phyloP scores from a whole-genome alignment of 2,329 filamentous ascomycete genomes.

The Trichoderma oligosporum region DNA sequence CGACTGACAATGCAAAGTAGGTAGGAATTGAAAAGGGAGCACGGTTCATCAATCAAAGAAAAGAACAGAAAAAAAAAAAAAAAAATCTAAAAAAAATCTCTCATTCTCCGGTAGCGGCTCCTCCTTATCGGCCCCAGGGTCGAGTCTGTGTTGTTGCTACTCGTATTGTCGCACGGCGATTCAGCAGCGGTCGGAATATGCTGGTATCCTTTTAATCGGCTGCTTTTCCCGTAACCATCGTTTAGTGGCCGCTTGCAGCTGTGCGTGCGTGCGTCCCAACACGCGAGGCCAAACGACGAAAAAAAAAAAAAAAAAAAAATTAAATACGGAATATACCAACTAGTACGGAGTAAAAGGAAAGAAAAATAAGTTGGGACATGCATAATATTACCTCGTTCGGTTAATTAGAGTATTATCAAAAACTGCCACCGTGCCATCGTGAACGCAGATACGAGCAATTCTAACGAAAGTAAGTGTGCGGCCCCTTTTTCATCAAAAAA shows the following conservation, averaged over 20 bases:
- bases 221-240: constrained; percentile 10
- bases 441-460: constrained; percentile 9
- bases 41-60: constrained; percentile 7
- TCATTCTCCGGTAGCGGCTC: constrained; percentile 3
- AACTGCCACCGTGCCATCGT: neutral
- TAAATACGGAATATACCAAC: neutral
- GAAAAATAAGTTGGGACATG: neutral
- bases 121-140: constrained; percentile 15
- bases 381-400: constrained; percentile 7
- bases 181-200: neutral
- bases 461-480: neutral
- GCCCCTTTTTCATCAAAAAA: constrained; percentile 8
- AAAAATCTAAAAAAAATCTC: no score
- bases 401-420: neutral
- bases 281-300: neutral
- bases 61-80: no score
- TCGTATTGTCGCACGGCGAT: constrained; percentile 7
- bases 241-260: constrained; percentile 10
- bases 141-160: constrained; percentile 6
- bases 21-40: neutral
- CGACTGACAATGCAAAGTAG: neutral
- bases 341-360: no score
- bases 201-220: neutral
- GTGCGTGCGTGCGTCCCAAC: constrained; percentile 5
- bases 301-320: neutral